phyloP scores from a whole-genome alignment of 208 protist genomes.

The Leishmania aethiopica region DNA sequence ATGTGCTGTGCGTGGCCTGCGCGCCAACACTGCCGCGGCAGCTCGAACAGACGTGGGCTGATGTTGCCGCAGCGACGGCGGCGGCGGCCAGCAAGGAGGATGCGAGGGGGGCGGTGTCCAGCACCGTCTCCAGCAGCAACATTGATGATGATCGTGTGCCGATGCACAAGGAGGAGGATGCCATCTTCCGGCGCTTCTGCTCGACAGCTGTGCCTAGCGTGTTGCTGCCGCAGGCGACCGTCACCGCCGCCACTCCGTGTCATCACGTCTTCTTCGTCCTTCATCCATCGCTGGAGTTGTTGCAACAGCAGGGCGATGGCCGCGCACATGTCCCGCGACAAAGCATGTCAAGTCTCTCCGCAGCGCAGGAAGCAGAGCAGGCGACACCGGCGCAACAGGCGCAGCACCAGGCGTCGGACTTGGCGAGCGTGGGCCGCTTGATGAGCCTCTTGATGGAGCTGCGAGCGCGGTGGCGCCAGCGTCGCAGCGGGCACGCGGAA shows the following conservation, averaged over 20 bases:
- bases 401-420: conserved; percentile 40
- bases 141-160: neutral
- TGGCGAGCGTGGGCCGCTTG: conserved; percentile 50
- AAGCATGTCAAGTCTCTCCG: neutral
- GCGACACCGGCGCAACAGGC: conserved; percentile 25
- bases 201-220: conserved; percentile 23
- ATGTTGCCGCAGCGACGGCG: conserved; percentile 6
- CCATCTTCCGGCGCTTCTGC: conserved; percentile 28
- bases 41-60: conserved; percentile 36
- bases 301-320: conserved; percentile 2
- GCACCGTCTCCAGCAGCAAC: neutral
- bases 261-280: conserved; percentile 61
- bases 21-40: conserved; percentile 28
- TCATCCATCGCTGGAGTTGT: conserved; percentile 12
- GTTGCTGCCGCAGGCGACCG: conserved; percentile 31
- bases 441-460: conserved; percentile 44
- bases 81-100: neutral
- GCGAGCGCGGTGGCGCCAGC: conserved; percentile 14
- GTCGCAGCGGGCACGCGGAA: neutral
- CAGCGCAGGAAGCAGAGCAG: conserved; percentile 13
- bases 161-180: neutral
- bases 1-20: conserved; percentile 77
- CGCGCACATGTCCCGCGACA: neutral
- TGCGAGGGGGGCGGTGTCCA: neutral
- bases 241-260: conserved; percentile 43